A percentile compares a stretch with the other conserved stretches of the same genome.
phyloP scores from a whole-genome alignment of 2,329 filamentous ascomycete genomes.

The Monosporascus sp. region DNA sequence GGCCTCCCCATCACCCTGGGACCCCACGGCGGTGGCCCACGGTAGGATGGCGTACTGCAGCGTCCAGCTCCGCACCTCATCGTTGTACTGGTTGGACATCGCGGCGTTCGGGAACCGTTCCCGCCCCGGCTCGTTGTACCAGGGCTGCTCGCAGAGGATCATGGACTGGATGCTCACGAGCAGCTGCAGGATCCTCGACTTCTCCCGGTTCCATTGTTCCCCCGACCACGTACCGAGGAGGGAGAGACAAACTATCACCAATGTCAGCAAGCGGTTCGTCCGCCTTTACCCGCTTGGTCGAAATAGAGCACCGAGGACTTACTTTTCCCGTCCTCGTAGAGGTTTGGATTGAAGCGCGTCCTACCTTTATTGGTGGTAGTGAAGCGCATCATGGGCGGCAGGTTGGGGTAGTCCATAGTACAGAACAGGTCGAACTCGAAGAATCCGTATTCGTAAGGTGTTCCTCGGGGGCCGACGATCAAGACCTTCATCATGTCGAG shows the following conservation, averaged over 20 bases:
- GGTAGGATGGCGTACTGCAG: constrained; percentile 25
- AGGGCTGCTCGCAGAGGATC: constrained; percentile 50
- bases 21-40: constrained; percentile 9
- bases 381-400: constrained; percentile 38
- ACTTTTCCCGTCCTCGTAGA: constrained; percentile 45
- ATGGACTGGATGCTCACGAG: constrained; percentile 54
- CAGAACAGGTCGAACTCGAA: constrained; percentile 52
- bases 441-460: constrained; percentile 49
- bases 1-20: not conserved
- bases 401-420: constrained; percentile 33
- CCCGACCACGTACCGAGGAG: constrained; percentile 46
- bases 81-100: constrained; percentile 25
- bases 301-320: constrained; percentile 8
- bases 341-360: constrained; percentile 45
- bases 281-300: too few species aligned
- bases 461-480: constrained; percentile 44
- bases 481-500: constrained; percentile 46
- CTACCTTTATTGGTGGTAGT: constrained; percentile 38
- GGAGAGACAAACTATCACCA: constrained; percentile 41
- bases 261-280: not conserved
- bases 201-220: constrained; percentile 37
- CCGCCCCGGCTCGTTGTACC: constrained; percentile 49
- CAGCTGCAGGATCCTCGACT: constrained; percentile 47
- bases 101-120: constrained; percentile 14
- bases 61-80: constrained; percentile 19